Evolutionary conservation across 2,329 filamentous ascomycete species (phyloP).

Genomic region (Coniochaeta hoffmannii): DNA sequence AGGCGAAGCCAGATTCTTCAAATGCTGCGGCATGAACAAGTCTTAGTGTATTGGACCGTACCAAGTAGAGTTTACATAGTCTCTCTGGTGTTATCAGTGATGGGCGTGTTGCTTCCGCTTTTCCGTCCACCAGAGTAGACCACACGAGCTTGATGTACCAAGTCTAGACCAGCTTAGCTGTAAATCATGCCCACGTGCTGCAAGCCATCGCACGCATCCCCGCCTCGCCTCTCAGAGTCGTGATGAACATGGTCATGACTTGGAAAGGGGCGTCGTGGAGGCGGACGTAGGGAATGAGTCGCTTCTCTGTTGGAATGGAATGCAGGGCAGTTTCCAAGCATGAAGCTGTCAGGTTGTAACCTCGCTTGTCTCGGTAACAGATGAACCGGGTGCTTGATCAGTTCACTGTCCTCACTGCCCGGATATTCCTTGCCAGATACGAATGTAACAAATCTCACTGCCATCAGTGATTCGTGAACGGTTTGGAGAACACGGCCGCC

Average conservation of each 20-base stretch:
- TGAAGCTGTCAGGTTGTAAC: not conserved
- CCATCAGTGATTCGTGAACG: not conserved
- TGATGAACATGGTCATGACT: not conserved
- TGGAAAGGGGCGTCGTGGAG: not conserved
- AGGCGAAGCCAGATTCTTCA: too few species aligned
- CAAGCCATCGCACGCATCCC: too few species aligned
- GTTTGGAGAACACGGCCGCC: not conserved
- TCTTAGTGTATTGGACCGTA: too few species aligned
- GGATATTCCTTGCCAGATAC: constrained; percentile 1
- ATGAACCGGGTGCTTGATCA: not conserved
- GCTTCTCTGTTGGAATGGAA: not conserved
- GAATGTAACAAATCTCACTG: not conserved
- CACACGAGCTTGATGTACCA: not conserved
- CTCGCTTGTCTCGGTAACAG: not conserved
- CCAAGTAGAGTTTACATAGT: too few species aligned
- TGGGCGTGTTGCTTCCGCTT: too few species aligned
- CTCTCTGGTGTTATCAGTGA: too few species aligned
- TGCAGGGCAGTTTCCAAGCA: not conserved
- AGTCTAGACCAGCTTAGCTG: too few species aligned
- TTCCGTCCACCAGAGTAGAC: too few species aligned
- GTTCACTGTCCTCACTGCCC: not conserved
- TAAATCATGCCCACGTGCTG: too few species aligned
- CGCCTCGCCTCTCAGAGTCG: too few species aligned
- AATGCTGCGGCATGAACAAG: too few species aligned
- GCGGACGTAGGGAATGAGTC: not conserved